Percentiles rank a stretch among this genome's conserved stretches.
Conservation (phyloP, 345 rosid species). For the Euphorbia tirucalli region DNA sequence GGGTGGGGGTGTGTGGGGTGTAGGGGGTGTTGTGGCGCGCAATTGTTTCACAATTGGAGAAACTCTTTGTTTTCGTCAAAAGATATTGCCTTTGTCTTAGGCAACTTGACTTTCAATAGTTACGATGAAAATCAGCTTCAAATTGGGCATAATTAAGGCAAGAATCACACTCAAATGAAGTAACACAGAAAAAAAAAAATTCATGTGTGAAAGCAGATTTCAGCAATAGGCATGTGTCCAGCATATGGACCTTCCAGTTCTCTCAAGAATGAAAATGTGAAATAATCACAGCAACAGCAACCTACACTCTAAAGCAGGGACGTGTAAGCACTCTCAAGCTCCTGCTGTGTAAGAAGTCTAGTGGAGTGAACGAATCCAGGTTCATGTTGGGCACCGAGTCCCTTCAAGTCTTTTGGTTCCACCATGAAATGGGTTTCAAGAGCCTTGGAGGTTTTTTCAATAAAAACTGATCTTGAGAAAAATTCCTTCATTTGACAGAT, state of each 20-base stretch:
- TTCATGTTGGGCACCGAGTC: conserved; percentile 9
- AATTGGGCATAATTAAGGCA: too few relatives aligned
- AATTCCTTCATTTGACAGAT: conserved; percentile 64
- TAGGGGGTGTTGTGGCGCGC: too few relatives aligned
- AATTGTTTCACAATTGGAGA: too few relatives aligned
- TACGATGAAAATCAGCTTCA: not conserved
- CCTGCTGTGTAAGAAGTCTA: conserved; percentile 39
- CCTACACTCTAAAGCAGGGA: not conserved
- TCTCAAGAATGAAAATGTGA: not conserved
- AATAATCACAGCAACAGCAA: not conserved
- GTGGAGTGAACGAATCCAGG: conserved; percentile 35
- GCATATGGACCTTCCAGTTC: not conserved
- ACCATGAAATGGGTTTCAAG: conserved; percentile 48
- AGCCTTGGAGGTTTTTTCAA: conserved; percentile 50
- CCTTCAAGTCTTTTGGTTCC: conserved; percentile 26
- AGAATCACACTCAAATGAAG: not conserved
- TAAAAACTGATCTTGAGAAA: conserved; percentile 55
- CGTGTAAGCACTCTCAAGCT: conserved; percentile 30
- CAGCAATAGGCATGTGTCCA: not conserved
- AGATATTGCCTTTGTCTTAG: too few relatives aligned
- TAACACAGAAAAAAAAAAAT: not conserved
- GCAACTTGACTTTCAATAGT: too few relatives aligned
- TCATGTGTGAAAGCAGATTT: not conserved
- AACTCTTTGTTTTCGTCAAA: too few relatives aligned
- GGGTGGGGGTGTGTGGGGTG: too few relatives aligned